Percentiles rank a stretch among this genome's conserved stretches.
phyloP scores from a whole-genome alignment of 371 early-diverging fungal genomes.

The Syncephalastrum sp. region DNA sequence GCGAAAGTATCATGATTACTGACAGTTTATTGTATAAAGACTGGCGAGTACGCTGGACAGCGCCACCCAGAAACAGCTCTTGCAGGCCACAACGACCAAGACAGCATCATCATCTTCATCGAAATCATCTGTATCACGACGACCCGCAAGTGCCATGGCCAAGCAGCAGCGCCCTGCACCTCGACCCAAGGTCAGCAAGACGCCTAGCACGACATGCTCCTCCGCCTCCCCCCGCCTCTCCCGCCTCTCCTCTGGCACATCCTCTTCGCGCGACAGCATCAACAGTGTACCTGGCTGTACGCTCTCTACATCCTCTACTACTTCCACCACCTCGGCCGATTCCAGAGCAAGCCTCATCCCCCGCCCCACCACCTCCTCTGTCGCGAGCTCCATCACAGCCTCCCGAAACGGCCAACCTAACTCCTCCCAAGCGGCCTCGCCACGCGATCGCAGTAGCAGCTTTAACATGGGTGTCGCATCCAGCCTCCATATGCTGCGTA shows the following conservation, averaged over 20 bases:
- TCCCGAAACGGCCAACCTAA: not conserved
- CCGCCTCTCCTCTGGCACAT: no score
- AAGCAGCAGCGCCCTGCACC: no score
- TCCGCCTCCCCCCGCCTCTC: no score
- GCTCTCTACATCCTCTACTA: no score
- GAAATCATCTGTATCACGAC: no score
- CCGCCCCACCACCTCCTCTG: not conserved
- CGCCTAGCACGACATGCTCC: not conserved
- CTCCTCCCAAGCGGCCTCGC: not conserved
- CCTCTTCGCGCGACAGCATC: no score
- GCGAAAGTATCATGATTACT: not conserved
- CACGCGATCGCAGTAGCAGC: constrained; percentile 5
- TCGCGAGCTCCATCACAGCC: not conserved
- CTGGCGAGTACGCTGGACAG: constrained; percentile 9
- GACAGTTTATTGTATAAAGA: constrained; percentile 7
- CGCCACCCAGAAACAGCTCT: constrained; percentile 5
- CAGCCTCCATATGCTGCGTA: constrained; percentile 18
- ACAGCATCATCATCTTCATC: no score
- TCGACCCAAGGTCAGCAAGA: not conserved
- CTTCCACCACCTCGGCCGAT: no score
- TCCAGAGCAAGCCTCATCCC: not conserved
- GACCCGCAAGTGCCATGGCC: no score
- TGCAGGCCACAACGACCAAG: constrained; percentile 2
- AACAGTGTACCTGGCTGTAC: no score
- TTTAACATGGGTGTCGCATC: not conserved